Evolutionary conservation across 495 filamentous ascomycete species (phyloP).

Genomic region (Aspergillus taichungensis): DNA sequence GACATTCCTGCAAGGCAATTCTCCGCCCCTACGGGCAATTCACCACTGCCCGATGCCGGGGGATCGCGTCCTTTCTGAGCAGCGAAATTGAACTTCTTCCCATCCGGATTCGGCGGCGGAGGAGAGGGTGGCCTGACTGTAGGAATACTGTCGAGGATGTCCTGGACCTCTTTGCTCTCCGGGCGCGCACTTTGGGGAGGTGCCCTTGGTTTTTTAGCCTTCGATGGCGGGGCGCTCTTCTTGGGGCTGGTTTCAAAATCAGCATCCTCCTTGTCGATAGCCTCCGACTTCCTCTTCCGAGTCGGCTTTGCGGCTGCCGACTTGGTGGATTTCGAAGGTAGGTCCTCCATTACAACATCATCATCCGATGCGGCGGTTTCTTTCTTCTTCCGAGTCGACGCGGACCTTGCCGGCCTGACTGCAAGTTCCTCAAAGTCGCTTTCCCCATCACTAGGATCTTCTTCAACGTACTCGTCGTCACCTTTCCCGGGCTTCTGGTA

Average conservation of each 20-base stretch:
- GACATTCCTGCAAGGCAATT: slow-evolving; percentile 88
- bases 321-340: slow-evolving; percentile 27
- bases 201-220: slow-evolving; percentile 50
- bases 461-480: slow-evolving; percentile 61
- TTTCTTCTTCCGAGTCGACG: slow-evolving; percentile 30
- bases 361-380: slow-evolving; percentile 36
- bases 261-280: slow-evolving; percentile 34
- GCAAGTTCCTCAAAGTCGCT: slow-evolving; percentile 32
- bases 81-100: slow-evolving; percentile 63
- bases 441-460: slow-evolving; percentile 48
- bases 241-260: slow-evolving; percentile 22
- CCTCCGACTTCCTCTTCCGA: slow-evolving; percentile 52
- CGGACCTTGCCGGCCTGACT: slow-evolving; percentile 26
- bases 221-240: slow-evolving; percentile 25
- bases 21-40: slow-evolving; percentile 74
- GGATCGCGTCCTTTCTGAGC: slow-evolving; percentile 49
- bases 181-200: slow-evolving; percentile 53
- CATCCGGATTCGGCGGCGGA: slow-evolving; percentile 50
- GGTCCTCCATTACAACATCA: slow-evolving; percentile 42
- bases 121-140: slow-evolving; percentile 74
- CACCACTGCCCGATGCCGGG: slow-evolving; percentile 51
- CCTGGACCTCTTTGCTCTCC: slow-evolving; percentile 60
- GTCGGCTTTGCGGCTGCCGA: slow-evolving; percentile 20
- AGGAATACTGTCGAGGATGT: slow-evolving; percentile 82
- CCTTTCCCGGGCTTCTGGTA: slow-evolving; percentile 50